Evolutionary conservation across 192 early-diverging fungal species (phyloP).

Genomic region (Coemansia sp.): DNA sequence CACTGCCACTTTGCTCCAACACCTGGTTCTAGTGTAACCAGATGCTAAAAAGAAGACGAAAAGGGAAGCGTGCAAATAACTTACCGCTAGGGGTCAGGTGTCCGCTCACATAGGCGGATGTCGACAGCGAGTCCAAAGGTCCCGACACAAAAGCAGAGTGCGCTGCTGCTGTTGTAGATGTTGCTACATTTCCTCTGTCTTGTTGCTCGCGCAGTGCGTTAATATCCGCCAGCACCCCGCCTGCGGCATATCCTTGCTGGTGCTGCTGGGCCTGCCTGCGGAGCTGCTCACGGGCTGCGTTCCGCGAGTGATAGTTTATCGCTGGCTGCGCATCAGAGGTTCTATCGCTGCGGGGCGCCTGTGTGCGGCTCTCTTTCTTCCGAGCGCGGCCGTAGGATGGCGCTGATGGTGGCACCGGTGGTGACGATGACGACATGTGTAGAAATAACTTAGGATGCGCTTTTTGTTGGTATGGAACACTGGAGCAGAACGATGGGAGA

Average conservation of each 20-base stretch:
- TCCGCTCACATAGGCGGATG: constrained; percentile 50
- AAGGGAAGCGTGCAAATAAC: not conserved
- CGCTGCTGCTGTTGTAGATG: not conserved
- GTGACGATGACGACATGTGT: constrained; percentile 2
- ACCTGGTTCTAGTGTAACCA: too few species aligned
- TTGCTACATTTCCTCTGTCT: constrained; percentile 11
- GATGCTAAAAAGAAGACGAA: too few species aligned
- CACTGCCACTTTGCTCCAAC: too few species aligned
- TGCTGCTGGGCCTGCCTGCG: constrained; percentile 26
- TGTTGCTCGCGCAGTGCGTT: constrained; percentile 25
- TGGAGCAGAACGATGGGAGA: not conserved
- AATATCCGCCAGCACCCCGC: constrained; percentile 39
- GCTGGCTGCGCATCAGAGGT: constrained; percentile 10
- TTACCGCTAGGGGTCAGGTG: constrained; percentile 53
- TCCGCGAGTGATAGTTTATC: constrained; percentile 37
- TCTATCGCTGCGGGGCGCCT: constrained; percentile 10
- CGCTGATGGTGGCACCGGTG: not conserved
- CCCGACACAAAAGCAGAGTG: constrained; percentile 34
- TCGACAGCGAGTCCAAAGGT: constrained; percentile 35
- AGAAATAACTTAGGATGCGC: not conserved
- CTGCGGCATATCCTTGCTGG: constrained; percentile 5
- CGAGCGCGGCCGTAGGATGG: not conserved
- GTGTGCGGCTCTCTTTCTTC: constrained; percentile 6
- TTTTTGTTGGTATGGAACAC: too few species aligned
- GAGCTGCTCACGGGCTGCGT: constrained; percentile 28